These are phyloP conservation scores for Penicillium polonicum DNA, from an alignment of 2,329 filamentous ascomycete species.

Conservation along the genomic window DNA sequence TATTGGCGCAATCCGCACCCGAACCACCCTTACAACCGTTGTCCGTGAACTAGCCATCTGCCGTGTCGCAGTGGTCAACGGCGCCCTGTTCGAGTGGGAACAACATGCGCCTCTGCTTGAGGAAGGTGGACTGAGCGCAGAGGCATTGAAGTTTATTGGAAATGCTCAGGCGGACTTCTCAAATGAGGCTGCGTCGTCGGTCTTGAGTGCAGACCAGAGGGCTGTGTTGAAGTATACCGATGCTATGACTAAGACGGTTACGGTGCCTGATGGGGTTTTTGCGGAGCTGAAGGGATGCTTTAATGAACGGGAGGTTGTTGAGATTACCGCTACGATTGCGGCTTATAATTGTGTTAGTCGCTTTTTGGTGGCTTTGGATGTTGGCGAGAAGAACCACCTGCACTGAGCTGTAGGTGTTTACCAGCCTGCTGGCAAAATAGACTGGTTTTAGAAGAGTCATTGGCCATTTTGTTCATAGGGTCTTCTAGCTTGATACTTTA, in stretches of 20 bases:
- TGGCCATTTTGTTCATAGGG: too few relatives aligned
- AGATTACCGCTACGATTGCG: conserved; percentile 75
- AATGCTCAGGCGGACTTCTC: conserved; percentile 32
- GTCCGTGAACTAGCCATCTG: conserved; percentile 77
- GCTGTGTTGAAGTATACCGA: conserved; percentile 73
- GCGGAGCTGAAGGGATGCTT: conserved; percentile 61
- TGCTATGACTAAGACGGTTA: conserved; percentile 75
- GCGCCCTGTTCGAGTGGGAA: conserved; percentile 82
- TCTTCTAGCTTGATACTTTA: neutral
- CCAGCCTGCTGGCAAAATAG: neutral
- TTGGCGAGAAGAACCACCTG: conserved; percentile 42
- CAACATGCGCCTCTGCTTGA: conserved; percentile 74
- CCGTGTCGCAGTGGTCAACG: conserved; percentile 75
- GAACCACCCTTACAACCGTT: conserved; percentile 49
- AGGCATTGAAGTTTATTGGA: conserved; percentile 39
- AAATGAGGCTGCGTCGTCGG: conserved; percentile 25
- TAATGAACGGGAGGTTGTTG: conserved; percentile 70
- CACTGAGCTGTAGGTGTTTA: conserved; percentile 4
- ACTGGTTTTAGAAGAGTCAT: neutral
- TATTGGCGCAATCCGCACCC: conserved; percentile 55
- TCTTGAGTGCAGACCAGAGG: conserved; percentile 61
- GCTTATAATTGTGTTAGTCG: conserved; percentile 84
- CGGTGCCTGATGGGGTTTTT: conserved; percentile 69
- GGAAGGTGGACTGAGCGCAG: conserved; percentile 55
- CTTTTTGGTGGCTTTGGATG: conserved; percentile 78